These are phyloP conservation scores for Corylus americana DNA, from an alignment of 306 rosid species.

Conservation along the genomic window DNA sequence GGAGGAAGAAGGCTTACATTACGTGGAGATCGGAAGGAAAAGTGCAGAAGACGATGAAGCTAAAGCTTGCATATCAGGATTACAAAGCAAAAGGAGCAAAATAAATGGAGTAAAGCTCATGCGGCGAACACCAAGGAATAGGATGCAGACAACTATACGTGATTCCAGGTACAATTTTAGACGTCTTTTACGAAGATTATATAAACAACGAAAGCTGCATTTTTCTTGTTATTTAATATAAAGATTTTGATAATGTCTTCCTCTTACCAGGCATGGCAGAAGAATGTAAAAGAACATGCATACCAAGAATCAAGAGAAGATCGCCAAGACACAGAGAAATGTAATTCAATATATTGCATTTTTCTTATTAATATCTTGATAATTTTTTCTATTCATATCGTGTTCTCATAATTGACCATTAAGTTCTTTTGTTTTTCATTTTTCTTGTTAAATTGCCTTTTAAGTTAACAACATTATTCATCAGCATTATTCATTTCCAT, in stretches of 20 bases:
- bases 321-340: neutral
- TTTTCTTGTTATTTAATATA: neutral
- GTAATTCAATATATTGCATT: neutral
- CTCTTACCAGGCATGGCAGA: slow-evolving; percentile 44
- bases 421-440: neutral
- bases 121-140: slow-evolving; percentile 9
- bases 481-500: neutral
- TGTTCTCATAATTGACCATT: neutral
- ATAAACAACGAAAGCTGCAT: neutral
- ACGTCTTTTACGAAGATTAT: neutral
- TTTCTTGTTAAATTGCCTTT: neutral
- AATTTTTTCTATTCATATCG: neutral
- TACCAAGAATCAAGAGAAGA: neutral
- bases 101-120: slow-evolving; percentile 34
- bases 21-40: neutral
- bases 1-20: slow-evolving; percentile 25
- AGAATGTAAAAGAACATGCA: slow-evolving; percentile 25
- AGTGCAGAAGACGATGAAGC: slow-evolving; percentile 10
- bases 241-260: neutral
- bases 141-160: slow-evolving; percentile 24
- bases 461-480: neutral
- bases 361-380: neutral
- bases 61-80: slow-evolving; percentile 16
- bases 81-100: slow-evolving; percentile 22
- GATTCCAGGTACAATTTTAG: slow-evolving; percentile 42